Evolutionary conservation across 768 basidiomycete genomes (phyloP), one percentile per base, ranked within the genome.

Genomic region (Lactarius trivialis): DNA sequence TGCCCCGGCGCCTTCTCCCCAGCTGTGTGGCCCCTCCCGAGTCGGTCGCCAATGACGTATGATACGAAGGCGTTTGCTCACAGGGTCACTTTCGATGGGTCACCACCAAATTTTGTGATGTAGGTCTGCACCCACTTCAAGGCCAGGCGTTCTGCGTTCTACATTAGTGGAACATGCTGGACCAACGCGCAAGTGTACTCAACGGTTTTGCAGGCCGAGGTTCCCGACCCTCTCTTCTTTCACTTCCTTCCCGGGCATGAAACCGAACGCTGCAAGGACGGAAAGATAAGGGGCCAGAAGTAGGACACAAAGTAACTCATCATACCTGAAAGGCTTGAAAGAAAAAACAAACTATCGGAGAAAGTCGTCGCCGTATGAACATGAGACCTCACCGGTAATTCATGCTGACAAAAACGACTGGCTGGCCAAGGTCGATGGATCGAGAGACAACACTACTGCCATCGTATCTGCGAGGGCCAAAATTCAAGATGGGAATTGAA

Each of bases 101-200:
- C 85, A 7, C 88, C 88, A 0, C 86, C 86, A 64, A 87, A 89
- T 6, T 75, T 73, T 39, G 70, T 65, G 64, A 88, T 85, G 68
- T 89, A 83, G 68, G 83, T 81, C 65, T 85, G 81, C 1, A 89
- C 75, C 87, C 87, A 89, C 59, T 80, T 71, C 7, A 89, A 68
- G 1, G 85, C 85, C 41, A 80, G 71, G 28, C 82, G 77, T 68
- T 83, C 81, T 86, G 69, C 53, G 61, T 21, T 24, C 33, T 41
- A 19, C 2, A 6, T 54, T 14, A 30, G 56, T 45, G 17, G 21
- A n/a, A 34, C 14, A 17, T 4, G 8, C 19, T 7, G 5, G 5
- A 17, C 28, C 17, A 48, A 4, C 6, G 17, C 6, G 1, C 30
- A 14, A 28, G 30, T 28, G 9, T 2, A 74, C 81, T 70, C 67